Conservation (phyloP, 805 yeast genomes). For the Zygotorulaspora chibaensis region DNA sequence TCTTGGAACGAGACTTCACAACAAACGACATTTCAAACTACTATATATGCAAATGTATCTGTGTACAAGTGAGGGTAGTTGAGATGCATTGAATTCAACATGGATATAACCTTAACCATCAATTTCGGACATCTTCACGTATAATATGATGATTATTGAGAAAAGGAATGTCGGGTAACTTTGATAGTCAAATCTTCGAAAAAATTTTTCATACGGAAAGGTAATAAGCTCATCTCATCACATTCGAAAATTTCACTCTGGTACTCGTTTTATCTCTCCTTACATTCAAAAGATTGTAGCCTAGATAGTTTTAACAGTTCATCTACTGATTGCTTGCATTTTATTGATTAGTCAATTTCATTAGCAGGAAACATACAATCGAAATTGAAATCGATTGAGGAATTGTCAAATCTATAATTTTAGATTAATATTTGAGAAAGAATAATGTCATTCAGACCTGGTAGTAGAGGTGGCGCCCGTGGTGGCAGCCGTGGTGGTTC, state of each 20-base stretch:
- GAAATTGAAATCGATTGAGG: background rate
- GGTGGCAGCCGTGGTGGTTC: slow-evolving; percentile 41
- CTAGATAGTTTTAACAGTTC: background rate
- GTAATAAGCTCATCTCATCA: slow-evolving; percentile 17
- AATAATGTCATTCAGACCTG: slow-evolving; percentile 74
- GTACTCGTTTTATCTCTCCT: background rate
- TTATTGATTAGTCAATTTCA: background rate
- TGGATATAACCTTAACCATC: too few relatives aligned
- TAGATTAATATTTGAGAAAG: slow-evolving; percentile 2
- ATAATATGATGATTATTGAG: background rate
- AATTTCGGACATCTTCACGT: background rate
- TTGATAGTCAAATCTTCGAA: background rate
- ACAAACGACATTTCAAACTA: slow-evolving; percentile 1
- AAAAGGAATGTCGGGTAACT: background rate
- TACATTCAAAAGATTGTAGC: background rate
- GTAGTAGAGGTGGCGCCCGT: slow-evolving; percentile 54
- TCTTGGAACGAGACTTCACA: slow-evolving; percentile 59
- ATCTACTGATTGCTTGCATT: background rate
- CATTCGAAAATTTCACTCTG: background rate
- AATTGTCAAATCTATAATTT: background rate
- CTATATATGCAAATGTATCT: background rate
- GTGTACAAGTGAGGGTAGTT: too few relatives aligned
- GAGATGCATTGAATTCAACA: background rate
- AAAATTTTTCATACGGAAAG: slow-evolving; percentile 7
- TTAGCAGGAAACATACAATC: background rate